Conservation (phyloP, 805 yeast genomes). For the Wickerhamiella spandovensis region DNA sequence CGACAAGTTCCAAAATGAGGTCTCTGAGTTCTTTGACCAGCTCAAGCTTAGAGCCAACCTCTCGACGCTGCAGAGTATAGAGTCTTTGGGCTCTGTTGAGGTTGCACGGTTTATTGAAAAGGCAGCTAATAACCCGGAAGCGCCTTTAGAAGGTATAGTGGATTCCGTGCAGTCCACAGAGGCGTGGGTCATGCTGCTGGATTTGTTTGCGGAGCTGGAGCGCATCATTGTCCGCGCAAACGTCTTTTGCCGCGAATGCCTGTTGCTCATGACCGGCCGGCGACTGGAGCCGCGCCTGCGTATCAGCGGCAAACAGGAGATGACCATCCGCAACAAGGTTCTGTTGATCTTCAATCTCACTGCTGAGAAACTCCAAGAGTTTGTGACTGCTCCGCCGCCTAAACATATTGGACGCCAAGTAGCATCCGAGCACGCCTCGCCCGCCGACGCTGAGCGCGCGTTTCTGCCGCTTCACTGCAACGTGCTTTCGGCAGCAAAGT, state of each 20-base stretch:
- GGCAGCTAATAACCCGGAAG: neutral
- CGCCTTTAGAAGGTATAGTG: conserved; percentile 2
- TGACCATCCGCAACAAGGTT: conserved; percentile 2
- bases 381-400: conserved; percentile 6
- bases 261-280: conserved; percentile 7
- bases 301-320: conserved; percentile 4
- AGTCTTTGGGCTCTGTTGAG: conserved; percentile 6
- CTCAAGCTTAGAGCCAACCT: conserved; percentile 16
- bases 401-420: conserved; percentile 8
- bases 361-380: conserved; percentile 6
- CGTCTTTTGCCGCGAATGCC: conserved; percentile 17
- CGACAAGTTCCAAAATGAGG: conserved; percentile 27
- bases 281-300: conserved; percentile 3
- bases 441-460: conserved; percentile 27
- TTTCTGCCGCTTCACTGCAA: conserved; percentile 56
- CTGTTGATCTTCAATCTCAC: neutral
- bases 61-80: conserved; percentile 9
- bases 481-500: conserved; percentile 44
- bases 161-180: conserved; percentile 9
- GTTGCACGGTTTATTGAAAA: conserved; percentile 7
- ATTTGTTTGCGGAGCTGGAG: conserved; percentile 9
- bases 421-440: conserved; percentile 7
- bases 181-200: conserved; percentile 12
- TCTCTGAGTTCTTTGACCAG: conserved; percentile 32
- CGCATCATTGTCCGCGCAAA: conserved; percentile 9